Evolutionary conservation across 768 basidiomycete genomes (phyloP).

Genomic region (Solioccasus polychromus): DNA sequence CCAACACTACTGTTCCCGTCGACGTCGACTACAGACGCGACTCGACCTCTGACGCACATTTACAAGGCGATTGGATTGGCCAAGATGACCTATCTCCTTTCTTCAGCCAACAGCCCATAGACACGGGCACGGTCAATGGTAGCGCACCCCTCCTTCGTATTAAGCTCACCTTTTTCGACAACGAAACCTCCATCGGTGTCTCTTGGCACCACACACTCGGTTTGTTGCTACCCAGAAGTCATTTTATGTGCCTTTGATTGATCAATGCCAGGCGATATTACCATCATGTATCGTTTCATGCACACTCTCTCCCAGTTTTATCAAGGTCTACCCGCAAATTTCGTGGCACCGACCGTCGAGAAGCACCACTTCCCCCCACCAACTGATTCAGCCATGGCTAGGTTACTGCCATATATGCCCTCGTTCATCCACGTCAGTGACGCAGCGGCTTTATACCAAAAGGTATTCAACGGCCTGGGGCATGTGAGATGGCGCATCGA

Average conservation of each 20-base stretch:
- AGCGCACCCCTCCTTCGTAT: slow-evolving; percentile 15
- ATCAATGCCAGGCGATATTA: slow-evolving; percentile 25
- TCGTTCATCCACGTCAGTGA: slow-evolving; percentile 19
- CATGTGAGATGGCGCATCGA: slow-evolving; percentile 9
- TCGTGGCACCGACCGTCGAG: slow-evolving; percentile 14
- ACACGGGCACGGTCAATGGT: background rate
- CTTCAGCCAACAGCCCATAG: slow-evolving; percentile 1
- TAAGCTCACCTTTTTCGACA: slow-evolving; percentile 20
- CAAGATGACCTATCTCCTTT: slow-evolving; percentile 11
- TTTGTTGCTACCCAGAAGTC: slow-evolving; percentile 1
- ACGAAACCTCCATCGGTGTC: slow-evolving; percentile 22
- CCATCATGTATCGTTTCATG: slow-evolving; percentile 22
- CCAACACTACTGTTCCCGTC: slow-evolving; percentile 9
- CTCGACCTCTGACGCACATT: background rate
- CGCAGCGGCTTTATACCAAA: slow-evolving; percentile 9
- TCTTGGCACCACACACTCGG: slow-evolving; percentile 33
- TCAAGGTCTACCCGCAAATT: slow-evolving; percentile 10
- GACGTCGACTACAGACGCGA: slow-evolving; percentile 7
- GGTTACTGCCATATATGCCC: slow-evolving; percentile 15
- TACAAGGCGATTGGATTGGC: slow-evolving; percentile 15
- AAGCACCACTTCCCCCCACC: slow-evolving; percentile 17
- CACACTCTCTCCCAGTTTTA: slow-evolving; percentile 25
- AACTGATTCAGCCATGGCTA: slow-evolving; percentile 3
- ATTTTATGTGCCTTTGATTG: no score
- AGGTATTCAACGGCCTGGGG: slow-evolving; percentile 4